Evolutionary conservation across 2,329 filamentous ascomycete species (phyloP), one percentile per base, ranked within the genome.

Genomic region (Elsinoe ampelina): DNA sequence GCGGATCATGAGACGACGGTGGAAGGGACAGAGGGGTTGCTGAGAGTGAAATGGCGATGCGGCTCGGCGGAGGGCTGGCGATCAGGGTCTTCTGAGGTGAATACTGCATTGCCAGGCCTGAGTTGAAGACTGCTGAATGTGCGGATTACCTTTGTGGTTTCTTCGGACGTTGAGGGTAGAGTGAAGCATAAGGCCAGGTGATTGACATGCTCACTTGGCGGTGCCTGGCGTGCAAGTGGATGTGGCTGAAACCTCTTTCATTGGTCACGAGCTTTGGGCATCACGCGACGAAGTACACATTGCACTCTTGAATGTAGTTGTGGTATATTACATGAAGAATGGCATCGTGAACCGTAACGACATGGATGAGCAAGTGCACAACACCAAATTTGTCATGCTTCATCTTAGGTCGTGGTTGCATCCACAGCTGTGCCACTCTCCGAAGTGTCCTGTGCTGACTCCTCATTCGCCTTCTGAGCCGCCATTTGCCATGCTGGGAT

Each of bases 401-500:
- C 50, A 13, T 34, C 13, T 56, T 15, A 47, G 15, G 54, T 8
- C 17, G 52, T 17, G 12, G 56, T 55, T 26, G 60, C 59, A 19
- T 45, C 58, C 50, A 54, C 60, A 55, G 47, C 54, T 54, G 6
- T 48, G 43, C 54, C 54, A 45, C 54, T 56, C 41, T 47, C 54
- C 15, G 41, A 47, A 17, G 62, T 62, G 32, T 74, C 72, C 62
- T 74, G 73, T 64, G 73, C 74, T 4, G 70, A 68, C 55, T 77
- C 73, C 20, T 69, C 73, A 56, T 69, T 73, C 68, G 74, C 73
- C 61, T 73, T 73, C 34, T 74, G 74, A 0, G 76, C 77, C 4
- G 72, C 71, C 69, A 80, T 70, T 64, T 80, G 77, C 77, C 77
- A 80, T 5, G 72, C 73, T 5, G 77, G 77, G 48, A 80, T 80